Percentiles rank a stretch among this genome's conserved stretches.
phyloP scores from a whole-genome alignment of 768 basidiomycete species.

The Collybia sp. region DNA sequence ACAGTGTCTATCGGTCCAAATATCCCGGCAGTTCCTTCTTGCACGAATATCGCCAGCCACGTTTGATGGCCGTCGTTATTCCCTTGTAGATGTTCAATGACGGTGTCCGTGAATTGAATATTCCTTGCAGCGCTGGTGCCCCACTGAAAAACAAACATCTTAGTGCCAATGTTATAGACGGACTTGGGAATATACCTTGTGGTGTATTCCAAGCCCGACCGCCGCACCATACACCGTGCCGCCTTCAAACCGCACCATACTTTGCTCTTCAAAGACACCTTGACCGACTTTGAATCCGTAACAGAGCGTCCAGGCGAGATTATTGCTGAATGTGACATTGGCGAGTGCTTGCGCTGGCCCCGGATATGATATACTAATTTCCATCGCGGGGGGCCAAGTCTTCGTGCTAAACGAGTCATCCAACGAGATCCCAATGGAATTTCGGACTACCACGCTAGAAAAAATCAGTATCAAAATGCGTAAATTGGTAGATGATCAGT shows the following conservation, averaged over 20 bases:
- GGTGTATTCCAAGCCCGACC: too few species aligned
- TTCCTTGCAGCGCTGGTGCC: neutral
- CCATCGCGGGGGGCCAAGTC: slow-evolving; percentile 1
- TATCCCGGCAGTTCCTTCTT: neutral
- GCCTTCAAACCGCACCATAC: neutral
- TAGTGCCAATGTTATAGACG: too few species aligned
- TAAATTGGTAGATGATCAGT: neutral
- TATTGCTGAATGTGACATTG: slow-evolving; percentile 6
- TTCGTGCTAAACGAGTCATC: slow-evolving; percentile 7
- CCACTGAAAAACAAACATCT: neutral
- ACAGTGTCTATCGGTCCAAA: slow-evolving; percentile 1
- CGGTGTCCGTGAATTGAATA: neutral
- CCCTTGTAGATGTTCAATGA: slow-evolving; percentile 2
- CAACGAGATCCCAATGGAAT: slow-evolving; percentile 6
- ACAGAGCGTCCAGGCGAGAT: slow-evolving; percentile 6
- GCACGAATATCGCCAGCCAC: slow-evolving; percentile 4
- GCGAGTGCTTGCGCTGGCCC: neutral
- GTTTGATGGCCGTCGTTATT: slow-evolving; percentile 4
- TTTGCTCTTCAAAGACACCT: slow-evolving; percentile 4
- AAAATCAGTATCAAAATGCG: neutral
- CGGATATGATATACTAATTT: slow-evolving; percentile 4
- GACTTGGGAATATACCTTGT: too few species aligned
- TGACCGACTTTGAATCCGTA: slow-evolving; percentile 9
- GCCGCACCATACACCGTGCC: neutral
- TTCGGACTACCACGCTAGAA: slow-evolving; percentile 2